These are phyloP conservation scores for Trichophyton benhamiae DNA, from an alignment of 2,329 filamentous ascomycete species.

Conservation along the genomic window DNA sequence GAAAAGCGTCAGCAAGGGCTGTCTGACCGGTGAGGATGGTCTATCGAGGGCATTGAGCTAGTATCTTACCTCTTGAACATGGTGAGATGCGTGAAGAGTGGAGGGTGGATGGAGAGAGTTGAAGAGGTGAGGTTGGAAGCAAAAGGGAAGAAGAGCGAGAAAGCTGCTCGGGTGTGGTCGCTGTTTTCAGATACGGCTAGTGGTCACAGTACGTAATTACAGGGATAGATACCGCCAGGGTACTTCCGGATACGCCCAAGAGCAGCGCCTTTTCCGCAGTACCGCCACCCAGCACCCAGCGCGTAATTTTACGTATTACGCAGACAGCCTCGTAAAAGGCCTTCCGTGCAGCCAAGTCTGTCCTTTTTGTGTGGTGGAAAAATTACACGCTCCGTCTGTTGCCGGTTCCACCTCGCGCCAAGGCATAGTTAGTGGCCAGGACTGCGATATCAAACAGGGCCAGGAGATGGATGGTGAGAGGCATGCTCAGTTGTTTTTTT, in stretches of 20 bases:
- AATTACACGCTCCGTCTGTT: constrained; percentile 7
- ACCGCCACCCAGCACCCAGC: neutral
- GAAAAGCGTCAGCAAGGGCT: constrained; percentile 12
- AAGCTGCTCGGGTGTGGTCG: constrained; percentile 15
- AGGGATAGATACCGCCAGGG: neutral
- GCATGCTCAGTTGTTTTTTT: neutral
- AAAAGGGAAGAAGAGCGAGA: constrained; percentile 19
- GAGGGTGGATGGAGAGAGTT: constrained; percentile 26
- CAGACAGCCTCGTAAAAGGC: neutral
- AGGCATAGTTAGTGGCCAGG: neutral
- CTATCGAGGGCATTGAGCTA: constrained; percentile 13
- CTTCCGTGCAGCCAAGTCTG: neutral
- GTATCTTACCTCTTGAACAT: constrained; percentile 50
- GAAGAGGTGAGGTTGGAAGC: constrained; percentile 19
- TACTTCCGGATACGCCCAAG: neutral
- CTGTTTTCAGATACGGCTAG: constrained; percentile 9
- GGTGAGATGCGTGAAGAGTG: constrained; percentile 36
- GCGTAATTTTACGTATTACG: neutral
- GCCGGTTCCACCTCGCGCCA: neutral
- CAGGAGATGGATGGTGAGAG: neutral
- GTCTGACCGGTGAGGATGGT: neutral
- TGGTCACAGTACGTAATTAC: constrained; percentile 7
- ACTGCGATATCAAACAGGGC: neutral
- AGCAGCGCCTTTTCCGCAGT: neutral
- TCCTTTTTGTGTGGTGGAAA: constrained; percentile 6